Conservation (phyloP, 148 eudicot genomes). For the Chenopodium quinoa region DNA sequence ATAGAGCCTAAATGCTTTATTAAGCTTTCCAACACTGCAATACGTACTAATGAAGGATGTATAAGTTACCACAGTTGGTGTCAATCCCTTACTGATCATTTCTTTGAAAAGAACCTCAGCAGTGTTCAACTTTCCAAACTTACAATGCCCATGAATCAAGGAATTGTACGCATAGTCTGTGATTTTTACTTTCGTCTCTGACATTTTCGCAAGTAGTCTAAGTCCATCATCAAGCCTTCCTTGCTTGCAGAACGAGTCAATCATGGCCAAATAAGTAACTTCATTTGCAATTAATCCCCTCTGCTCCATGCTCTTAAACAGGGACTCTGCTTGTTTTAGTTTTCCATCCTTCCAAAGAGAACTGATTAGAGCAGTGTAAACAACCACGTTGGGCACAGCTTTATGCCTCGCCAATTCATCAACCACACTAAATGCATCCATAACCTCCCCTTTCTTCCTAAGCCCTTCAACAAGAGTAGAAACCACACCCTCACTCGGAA, state of each 20-base stretch:
- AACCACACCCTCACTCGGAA: constrained; percentile 63
- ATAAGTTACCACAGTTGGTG: constrained; percentile 70
- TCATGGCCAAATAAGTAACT: constrained; percentile 57
- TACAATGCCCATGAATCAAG: constrained; percentile 65
- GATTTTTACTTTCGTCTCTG: constrained; percentile 41
- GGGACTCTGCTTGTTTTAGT: constrained; percentile 48
- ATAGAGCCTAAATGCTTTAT: constrained; percentile 60
- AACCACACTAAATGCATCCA: constrained; percentile 52
- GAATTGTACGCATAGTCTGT: constrained; percentile 62
- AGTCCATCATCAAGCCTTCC: constrained; percentile 57
- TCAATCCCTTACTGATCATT: constrained; percentile 55
- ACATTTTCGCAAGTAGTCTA: constrained; percentile 49
- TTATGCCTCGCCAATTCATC: constrained; percentile 43
- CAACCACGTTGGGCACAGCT: constrained; percentile 53
- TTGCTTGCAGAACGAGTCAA: constrained; percentile 56
- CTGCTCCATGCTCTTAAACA: constrained; percentile 48
- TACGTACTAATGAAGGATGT: constrained; percentile 69
- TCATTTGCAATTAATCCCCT: constrained; percentile 60
- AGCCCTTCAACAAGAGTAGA: constrained; percentile 72
- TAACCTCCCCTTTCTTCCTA: constrained; percentile 52
- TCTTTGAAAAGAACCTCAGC: constrained; percentile 52
- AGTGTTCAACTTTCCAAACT: constrained; percentile 45
- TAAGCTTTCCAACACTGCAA: constrained; percentile 48
- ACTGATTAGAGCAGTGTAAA: constrained; percentile 61
- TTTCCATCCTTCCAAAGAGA: constrained; percentile 66